Conservation (phyloP, 2,329 filamentous ascomycete genomes). For the Fusarium chaquense region DNA sequence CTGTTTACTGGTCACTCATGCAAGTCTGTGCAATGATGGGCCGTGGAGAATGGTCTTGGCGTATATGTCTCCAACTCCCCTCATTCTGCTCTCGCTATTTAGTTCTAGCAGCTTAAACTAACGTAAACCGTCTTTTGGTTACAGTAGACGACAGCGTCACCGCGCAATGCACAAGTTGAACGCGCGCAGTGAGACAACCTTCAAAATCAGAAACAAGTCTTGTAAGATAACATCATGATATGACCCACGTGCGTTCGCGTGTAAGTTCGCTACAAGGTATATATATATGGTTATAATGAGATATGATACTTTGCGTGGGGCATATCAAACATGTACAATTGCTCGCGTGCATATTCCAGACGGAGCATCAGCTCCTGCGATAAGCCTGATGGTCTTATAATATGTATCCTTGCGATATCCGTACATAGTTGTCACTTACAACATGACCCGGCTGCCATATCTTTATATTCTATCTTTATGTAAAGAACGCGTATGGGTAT, state of each 20-base stretch:
- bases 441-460: not conserved
- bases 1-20: slow-evolving; percentile 2
- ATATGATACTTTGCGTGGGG: slow-evolving; percentile 3
- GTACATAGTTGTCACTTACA: not conserved
- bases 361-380: not conserved
- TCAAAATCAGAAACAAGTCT: not conserved
- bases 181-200: not conserved
- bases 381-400: not conserved
- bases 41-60: slow-evolving; percentile 31
- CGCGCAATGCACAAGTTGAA: not conserved
- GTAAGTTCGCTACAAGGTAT: not conserved
- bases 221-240: not conserved
- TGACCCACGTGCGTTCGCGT: not conserved
- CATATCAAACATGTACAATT: not conserved
- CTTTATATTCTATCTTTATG: too few relatives aligned
- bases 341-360: not conserved
- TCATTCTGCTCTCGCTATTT: not conserved
- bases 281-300: not conserved
- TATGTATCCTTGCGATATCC: not conserved
- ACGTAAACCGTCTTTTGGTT: not conserved
- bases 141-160: not conserved
- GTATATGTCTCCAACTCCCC: not conserved
- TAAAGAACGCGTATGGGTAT: too few relatives aligned
- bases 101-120: not conserved
- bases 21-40: slow-evolving; percentile 1